Evolutionary conservation across 805 yeast species (phyloP).

Genomic region (Ogataea chonburiensis): DNA sequence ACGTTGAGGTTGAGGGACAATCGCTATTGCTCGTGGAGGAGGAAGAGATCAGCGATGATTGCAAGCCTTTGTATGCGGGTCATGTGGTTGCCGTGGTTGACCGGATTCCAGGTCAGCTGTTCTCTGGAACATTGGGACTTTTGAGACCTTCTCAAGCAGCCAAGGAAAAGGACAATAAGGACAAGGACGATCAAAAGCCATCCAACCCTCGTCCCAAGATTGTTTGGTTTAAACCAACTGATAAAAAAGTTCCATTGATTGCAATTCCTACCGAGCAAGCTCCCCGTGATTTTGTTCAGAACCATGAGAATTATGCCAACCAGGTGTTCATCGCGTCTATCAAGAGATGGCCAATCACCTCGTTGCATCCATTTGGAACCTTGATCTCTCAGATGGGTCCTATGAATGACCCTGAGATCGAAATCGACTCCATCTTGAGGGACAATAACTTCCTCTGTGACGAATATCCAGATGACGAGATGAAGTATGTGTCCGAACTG

Average conservation of each 20-base stretch:
- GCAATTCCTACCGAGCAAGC: slow-evolving; percentile 99
- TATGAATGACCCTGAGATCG: slow-evolving; percentile 72
- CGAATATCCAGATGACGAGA: slow-evolving; percentile 58
- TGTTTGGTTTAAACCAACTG: slow-evolving; percentile 99
- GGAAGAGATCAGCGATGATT: slow-evolving; percentile 90
- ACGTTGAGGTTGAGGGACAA: slow-evolving; percentile 98
- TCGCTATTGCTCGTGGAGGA: slow-evolving; percentile 88
- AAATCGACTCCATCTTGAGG: slow-evolving; percentile 83
- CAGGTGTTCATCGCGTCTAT: slow-evolving; percentile 90
- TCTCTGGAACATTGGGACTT: slow-evolving; percentile 90
- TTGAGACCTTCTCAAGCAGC: slow-evolving; percentile 94
- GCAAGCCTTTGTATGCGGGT: slow-evolving; percentile 93
- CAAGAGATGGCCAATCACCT: slow-evolving; percentile 98
- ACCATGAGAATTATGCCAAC: slow-evolving; percentile 78
- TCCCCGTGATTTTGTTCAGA: slow-evolving; percentile 91
- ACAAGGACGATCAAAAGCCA: slow-evolving; percentile 35
- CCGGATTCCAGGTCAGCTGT: slow-evolving; percentile 94
- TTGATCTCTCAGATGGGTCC: slow-evolving; percentile 83
- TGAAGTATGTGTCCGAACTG: slow-evolving; percentile 37
- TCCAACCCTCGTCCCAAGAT: slow-evolving; percentile 69
- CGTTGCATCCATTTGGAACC: slow-evolving; percentile 97
- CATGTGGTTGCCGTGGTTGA: slow-evolving; percentile 98
- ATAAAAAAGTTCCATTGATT: slow-evolving; percentile 94
- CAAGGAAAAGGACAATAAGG: slow-evolving; percentile 62
- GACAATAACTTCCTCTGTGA: slow-evolving; percentile 82